These are phyloP conservation scores for Podospora bellae-mahoneyi DNA, from an alignment of 495 filamentous ascomycete genomes.

Conservation along the genomic window DNA sequence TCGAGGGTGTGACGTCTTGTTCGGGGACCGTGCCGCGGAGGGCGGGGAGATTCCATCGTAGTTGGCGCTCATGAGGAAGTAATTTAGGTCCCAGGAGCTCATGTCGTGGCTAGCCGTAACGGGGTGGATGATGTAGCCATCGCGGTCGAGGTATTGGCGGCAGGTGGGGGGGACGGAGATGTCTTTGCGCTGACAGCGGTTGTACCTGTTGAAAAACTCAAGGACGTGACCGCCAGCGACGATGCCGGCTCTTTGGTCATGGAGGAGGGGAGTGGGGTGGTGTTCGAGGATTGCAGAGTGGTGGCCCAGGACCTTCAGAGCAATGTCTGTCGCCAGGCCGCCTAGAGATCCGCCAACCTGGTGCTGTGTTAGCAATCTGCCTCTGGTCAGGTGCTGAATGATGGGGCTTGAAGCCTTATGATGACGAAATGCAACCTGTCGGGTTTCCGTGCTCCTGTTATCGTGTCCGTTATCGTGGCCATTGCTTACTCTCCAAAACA, in stretches of 20 bases:
- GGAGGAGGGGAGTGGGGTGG: slow-evolving; percentile 42
- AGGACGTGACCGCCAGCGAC: slow-evolving; percentile 42
- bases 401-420: slow-evolving; percentile 13
- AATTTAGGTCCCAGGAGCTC: slow-evolving; percentile 56
- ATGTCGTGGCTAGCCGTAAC: slow-evolving; percentile 42
- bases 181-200: slow-evolving; percentile 33
- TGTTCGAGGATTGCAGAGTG: slow-evolving; percentile 54
- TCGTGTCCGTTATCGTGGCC: neutral
- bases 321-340: slow-evolving; percentile 46
- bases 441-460: neutral
- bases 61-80: slow-evolving; percentile 52
- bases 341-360: slow-evolving; percentile 51
- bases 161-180: slow-evolving; percentile 36
- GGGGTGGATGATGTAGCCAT: slow-evolving; percentile 42
- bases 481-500: slow-evolving; percentile 7
- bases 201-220: slow-evolving; percentile 36
- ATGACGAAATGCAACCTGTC: slow-evolving; percentile 34
- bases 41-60: slow-evolving; percentile 53
- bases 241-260: slow-evolving; percentile 57
- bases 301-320: slow-evolving; percentile 49
- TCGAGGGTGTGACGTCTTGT: slow-evolving; percentile 71
- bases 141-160: slow-evolving; percentile 44
- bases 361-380: neutral
- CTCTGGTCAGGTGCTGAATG: neutral
- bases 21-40: slow-evolving; percentile 58